Conservation (phyloP, 768 basidiomycete genomes). For the Serpula lacrymans region DNA sequence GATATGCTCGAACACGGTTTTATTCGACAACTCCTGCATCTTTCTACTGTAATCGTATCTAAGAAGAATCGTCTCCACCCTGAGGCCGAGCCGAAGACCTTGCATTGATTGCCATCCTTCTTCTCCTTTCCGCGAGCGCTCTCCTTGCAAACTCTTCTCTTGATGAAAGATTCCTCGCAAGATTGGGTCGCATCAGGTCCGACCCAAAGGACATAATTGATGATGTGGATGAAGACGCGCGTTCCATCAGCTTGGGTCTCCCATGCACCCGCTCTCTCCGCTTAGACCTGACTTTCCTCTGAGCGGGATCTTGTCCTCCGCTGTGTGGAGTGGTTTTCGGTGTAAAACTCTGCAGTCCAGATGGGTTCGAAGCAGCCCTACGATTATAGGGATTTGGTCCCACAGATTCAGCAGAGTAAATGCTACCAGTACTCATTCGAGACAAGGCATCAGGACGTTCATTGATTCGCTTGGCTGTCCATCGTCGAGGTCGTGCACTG, state of each 20-base stretch:
- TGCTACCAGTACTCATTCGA: slow-evolving; percentile 15
- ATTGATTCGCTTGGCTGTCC: neutral
- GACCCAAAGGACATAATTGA: slow-evolving; percentile 21
- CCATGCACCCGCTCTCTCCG: slow-evolving; percentile 1
- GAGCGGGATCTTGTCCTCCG: too few relatives aligned
- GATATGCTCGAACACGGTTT: too few relatives aligned
- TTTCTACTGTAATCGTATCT: too few relatives aligned
- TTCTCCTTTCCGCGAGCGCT: slow-evolving; percentile 24
- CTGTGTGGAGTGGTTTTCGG: slow-evolving; percentile 1
- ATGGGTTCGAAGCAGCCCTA: slow-evolving; percentile 4
- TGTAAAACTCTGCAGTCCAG: slow-evolving; percentile 3
- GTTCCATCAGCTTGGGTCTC: slow-evolving; percentile 14
- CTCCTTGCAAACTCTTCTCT: slow-evolving; percentile 19
- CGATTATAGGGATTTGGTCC: slow-evolving; percentile 3
- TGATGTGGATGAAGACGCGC: slow-evolving; percentile 23
- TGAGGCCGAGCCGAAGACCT: neutral
- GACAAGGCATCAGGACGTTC: slow-evolving; percentile 6
- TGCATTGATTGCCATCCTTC: slow-evolving; percentile 7
- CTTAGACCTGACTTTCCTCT: too few relatives aligned
- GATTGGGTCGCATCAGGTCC: slow-evolving; percentile 1
- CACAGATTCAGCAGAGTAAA: slow-evolving; percentile 22
- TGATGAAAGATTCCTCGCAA: slow-evolving; percentile 9
- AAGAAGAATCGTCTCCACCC: too few relatives aligned
- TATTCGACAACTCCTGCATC: too few relatives aligned
- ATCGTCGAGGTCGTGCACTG: neutral